Base-by-base conservation (phyloP, 768 basidiomycete genomes). In the Candolleomyces eurysporus region DNA sequence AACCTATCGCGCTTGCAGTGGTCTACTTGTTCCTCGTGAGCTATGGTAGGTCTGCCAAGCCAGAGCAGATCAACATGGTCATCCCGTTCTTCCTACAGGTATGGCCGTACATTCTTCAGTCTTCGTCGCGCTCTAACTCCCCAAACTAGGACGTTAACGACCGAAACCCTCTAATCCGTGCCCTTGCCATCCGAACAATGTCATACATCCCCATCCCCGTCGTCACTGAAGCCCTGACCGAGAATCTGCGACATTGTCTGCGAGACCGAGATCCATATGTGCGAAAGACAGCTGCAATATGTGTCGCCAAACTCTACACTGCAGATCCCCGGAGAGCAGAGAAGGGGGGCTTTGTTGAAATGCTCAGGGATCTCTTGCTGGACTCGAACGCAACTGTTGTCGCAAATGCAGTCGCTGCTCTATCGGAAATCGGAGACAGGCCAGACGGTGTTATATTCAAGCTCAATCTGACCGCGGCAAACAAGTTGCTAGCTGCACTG, bases 121-220 rank as follows among this genome's bases (percentile, higher is more conserved):
- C 26, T 59, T 40, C 7, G 39, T 31, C 43, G 56, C 65, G 45
- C 52, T 50, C n/a, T 43, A 19, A 32, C 56, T 62, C 64, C 69
- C 31, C 71, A 59, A 36, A 55, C 49, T 67, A 98, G 96, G 96
- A 98, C 72, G 97, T 94, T 68, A 90, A 88, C 68, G 96, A 98
- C 71, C 86, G 92, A 50, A 98, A 98, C 72, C 96, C 97, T 11
- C 88, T 99, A 52, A 94, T 99, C 60, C 91, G 97, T 40, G 97
- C 96, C 16, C 81, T 99, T 50, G 95, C 97, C 19, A 96, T 99
- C 68, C 92, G 97, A 48, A 99, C 97, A 13, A 98, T 99, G 96
- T 96, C 97, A 7, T 98, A 97, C 71, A 98, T 99, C 67, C 94
- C 95, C 40, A 89, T 97, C 22, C 91, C 95, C 9, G 81, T 88